phyloP scores from a whole-genome alignment of 441 rosid genomes.

The Geranium incanum region DNA sequence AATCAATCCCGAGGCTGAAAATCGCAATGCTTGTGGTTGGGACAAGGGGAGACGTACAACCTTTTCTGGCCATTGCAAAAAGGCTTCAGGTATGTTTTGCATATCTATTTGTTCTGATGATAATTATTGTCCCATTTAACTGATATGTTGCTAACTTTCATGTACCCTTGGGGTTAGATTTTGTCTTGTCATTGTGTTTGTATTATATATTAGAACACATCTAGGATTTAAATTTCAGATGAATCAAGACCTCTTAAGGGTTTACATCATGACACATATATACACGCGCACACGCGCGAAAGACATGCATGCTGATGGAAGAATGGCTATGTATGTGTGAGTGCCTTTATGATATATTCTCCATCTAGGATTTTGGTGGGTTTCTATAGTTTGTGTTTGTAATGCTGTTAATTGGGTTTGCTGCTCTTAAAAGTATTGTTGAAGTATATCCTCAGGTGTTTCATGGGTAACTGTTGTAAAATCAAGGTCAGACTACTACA shows the following conservation, averaged over 20 bases:
- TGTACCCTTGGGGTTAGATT: neutral
- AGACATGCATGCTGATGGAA: too few species aligned
- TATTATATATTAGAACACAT: neutral
- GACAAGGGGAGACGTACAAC: slow-evolving; percentile 98
- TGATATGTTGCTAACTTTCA: neutral
- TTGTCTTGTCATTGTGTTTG: neutral
- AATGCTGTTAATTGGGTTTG: neutral
- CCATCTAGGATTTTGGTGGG: neutral
- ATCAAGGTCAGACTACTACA: neutral
- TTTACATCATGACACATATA: neutral
- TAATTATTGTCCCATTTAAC: neutral
- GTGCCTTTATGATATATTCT: too few species aligned
- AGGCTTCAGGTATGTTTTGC: slow-evolving; percentile 70
- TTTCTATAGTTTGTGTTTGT: neutral
- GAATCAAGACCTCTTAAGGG: too few species aligned
- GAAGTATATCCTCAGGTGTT: neutral
- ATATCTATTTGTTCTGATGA: slow-evolving; percentile 5
- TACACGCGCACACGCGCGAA: neutral
- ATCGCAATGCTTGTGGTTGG: slow-evolving; percentile 89
- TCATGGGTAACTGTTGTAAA: neutral
- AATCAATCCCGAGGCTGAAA: slow-evolving; percentile 65
- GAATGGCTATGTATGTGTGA: too few species aligned
- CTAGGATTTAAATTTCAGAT: neutral
- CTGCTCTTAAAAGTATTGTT: neutral
- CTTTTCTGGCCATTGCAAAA: slow-evolving; percentile 89